These are phyloP conservation scores for Heliosperma pusillum DNA, from an alignment of 148 eudicot species.

Conservation along the genomic window DNA sequence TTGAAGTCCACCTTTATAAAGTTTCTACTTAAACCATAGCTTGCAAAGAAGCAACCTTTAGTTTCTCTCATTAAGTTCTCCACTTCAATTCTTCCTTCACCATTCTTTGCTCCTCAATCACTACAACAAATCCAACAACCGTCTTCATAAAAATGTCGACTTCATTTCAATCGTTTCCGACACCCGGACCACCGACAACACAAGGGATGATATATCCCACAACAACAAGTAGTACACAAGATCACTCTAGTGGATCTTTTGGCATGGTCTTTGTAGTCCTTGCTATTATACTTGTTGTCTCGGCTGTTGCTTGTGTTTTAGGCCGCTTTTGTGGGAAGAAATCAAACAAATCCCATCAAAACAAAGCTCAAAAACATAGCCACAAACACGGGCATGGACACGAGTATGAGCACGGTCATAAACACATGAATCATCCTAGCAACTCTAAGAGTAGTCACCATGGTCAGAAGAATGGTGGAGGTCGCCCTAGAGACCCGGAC, in stretches of 20 bases:
- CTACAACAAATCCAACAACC: conserved; percentile 16
- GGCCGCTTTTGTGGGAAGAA: conserved; percentile 61
- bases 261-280: conserved; percentile 72
- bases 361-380: conserved; percentile 31
- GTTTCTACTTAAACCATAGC: conserved; percentile 25
- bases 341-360: conserved; percentile 24
- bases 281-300: conserved; percentile 56
- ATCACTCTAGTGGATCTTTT: conserved; percentile 60
- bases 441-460: conserved; percentile 30
- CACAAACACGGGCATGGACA: conserved; percentile 22
- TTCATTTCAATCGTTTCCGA: conserved; percentile 28
- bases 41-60: conserved; percentile 21
- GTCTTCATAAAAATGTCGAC: conserved; percentile 36
- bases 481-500: conserved; percentile 40
- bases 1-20: not conserved
- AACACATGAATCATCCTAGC: conserved; percentile 16
- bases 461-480: conserved; percentile 28
- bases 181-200: conserved; percentile 32
- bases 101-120: not conserved
- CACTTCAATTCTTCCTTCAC: no score
- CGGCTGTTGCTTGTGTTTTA: conserved; percentile 62
- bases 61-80: not conserved
- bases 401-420: conserved; percentile 7
- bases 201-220: conserved; percentile 45
- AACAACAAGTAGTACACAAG: conserved; percentile 10